phyloP scores from a whole-genome alignment of 202 grass and related monocot genomes.

The Setaria italica region DNA sequence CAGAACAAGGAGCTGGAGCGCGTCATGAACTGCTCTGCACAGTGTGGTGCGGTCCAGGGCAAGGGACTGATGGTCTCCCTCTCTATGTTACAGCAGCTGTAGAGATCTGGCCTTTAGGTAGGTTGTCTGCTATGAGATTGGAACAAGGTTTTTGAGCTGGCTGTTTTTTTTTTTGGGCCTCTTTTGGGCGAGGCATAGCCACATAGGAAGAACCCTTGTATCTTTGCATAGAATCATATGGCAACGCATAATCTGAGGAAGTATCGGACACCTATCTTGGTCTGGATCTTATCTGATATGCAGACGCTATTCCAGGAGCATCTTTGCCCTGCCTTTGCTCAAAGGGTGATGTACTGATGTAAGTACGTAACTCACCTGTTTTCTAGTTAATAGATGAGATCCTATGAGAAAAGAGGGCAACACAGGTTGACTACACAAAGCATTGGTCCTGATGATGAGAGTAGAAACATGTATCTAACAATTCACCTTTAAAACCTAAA shows the following conservation, averaged over 20 bases:
- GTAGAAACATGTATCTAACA: background rate
- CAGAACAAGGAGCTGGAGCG: too few relatives aligned
- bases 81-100: too few relatives aligned
- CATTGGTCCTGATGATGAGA: conserved; percentile 38
- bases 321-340: conserved; percentile 24
- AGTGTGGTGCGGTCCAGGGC: background rate
- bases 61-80: background rate
- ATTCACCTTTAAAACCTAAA: background rate
- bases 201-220: conserved; percentile 36
- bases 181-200: conserved; percentile 13
- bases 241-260: conserved; percentile 42
- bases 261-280: conserved; percentile 47
- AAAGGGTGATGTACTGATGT: background rate
- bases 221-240: conserved; percentile 50
- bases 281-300: conserved; percentile 50
- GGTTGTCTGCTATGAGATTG: conserved; percentile 52
- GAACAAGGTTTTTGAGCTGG: conserved; percentile 35
- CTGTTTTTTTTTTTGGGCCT: conserved; percentile 7
- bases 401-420: conserved; percentile 25
- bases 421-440: conserved; percentile 16
- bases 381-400: conserved; percentile 39
- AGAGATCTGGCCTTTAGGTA: too few relatives aligned
- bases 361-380: conserved; percentile 22
- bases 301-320: conserved; percentile 21
- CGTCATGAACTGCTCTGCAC: too few relatives aligned